Evolutionary conservation across 2,329 filamentous ascomycete genomes (phyloP).

Genomic region (Elsinoe australis): DNA sequence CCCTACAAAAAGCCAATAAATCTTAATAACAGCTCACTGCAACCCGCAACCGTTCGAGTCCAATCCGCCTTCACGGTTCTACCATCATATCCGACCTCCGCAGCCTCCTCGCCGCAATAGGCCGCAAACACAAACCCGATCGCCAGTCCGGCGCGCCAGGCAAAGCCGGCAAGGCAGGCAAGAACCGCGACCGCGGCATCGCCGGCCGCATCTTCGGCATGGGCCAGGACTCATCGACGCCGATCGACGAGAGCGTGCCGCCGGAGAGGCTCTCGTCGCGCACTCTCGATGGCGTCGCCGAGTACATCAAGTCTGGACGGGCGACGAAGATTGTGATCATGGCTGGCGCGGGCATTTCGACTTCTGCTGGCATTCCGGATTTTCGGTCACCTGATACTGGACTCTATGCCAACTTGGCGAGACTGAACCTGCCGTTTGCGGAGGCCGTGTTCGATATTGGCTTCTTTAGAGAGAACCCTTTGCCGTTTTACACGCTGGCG

Average conservation of each 20-base stretch:
- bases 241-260: constrained; percentile 55
- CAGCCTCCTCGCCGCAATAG: constrained; percentile 38
- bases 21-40: no score
- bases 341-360: constrained; percentile 82
- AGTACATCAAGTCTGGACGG: constrained; percentile 64
- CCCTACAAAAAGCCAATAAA: no score
- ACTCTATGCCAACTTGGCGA: constrained; percentile 83
- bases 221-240: constrained; percentile 74
- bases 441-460: constrained; percentile 91
- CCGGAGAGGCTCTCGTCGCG: constrained; percentile 61
- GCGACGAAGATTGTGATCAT: constrained; percentile 72
- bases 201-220: constrained; percentile 42
- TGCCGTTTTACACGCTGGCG: constrained; percentile 86
- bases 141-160: constrained; percentile 32
- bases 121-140: constrained; percentile 42
- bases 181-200: constrained; percentile 24
- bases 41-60: no score
- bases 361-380: constrained; percentile 70
- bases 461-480: constrained; percentile 77
- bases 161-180: constrained; percentile 24
- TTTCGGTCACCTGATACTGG: constrained; percentile 91
- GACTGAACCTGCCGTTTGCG: constrained; percentile 76
- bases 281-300: constrained; percentile 66
- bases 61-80: no score
- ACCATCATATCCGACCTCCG: constrained; percentile 6